phyloP scores from a whole-genome alignment of 495 filamentous ascomycete genomes.

The Penicillium alfredii region DNA sequence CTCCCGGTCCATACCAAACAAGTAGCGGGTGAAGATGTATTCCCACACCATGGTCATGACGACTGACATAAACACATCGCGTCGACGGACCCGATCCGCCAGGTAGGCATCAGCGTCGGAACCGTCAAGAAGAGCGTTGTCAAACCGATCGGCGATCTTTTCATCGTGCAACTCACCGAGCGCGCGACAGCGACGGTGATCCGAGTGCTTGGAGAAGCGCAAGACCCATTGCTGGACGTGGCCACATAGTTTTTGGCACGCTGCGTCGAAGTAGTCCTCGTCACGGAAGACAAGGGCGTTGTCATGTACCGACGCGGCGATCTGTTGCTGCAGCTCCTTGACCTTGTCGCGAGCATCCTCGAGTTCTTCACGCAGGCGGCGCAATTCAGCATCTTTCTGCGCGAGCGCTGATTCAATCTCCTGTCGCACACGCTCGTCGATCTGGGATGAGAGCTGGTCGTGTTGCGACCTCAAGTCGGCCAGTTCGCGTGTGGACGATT shows the following conservation, averaged over 20 bases:
- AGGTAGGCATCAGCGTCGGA: conserved; percentile 83
- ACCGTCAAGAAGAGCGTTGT: conserved; percentile 89
- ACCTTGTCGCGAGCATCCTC: conserved; percentile 73
- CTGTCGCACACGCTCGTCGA: conserved; percentile 57
- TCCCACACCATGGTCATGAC: conserved; percentile 99
- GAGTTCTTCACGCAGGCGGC: conserved; percentile 68
- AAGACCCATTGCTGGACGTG: conserved; percentile 95
- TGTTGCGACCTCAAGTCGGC: conserved; percentile 56
- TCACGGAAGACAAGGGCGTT: conserved; percentile 76
- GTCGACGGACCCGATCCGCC: conserved; percentile 73
- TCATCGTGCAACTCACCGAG: conserved; percentile 79
- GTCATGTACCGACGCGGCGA: conserved; percentile 61
- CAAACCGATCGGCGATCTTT: conserved; percentile 83
- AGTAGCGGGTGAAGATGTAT: conserved; percentile 92
- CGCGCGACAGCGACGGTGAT: conserved; percentile 74
- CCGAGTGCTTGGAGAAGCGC: conserved; percentile 93
- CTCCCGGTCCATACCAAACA: conserved; percentile 96
- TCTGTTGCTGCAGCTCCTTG: conserved; percentile 73
- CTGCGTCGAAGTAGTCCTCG: conserved; percentile 88
- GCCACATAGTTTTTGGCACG: conserved; percentile 88
- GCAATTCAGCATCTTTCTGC: conserved; percentile 75
- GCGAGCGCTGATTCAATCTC: conserved; percentile 55
- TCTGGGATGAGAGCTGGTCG: conserved; percentile 51
- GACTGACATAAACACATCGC: conserved; percentile 94
- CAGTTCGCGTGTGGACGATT: conserved; percentile 53